Conservation (phyloP, 768 basidiomycete species). For the Lactifluus rugatus region DNA sequence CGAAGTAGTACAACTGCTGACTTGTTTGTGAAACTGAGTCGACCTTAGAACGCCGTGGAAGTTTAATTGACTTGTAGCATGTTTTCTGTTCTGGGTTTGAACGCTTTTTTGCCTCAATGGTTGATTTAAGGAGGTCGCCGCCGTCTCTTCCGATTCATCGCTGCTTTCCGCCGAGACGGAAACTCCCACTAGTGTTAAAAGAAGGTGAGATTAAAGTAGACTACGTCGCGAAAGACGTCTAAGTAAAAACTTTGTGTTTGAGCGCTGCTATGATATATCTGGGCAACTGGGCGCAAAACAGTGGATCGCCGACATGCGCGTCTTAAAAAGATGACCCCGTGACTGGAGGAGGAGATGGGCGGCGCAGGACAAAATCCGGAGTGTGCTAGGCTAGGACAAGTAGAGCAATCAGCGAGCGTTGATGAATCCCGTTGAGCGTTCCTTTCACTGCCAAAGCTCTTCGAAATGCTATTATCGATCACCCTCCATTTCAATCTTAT, state of each 20-base stretch:
- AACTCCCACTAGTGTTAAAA: neutral
- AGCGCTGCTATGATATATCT: neutral
- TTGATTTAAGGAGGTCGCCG: neutral
- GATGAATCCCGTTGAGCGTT: neutral
- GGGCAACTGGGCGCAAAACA: conserved; percentile 11
- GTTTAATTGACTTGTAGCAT: conserved; percentile 2
- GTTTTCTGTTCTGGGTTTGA: neutral
- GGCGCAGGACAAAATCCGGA: conserved; percentile 10
- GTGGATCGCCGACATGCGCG: conserved; percentile 6
- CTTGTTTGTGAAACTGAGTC: neutral
- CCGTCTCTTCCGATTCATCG: neutral
- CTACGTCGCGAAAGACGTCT: no score
- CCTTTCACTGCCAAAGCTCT: neutral
- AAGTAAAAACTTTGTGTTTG: neutral
- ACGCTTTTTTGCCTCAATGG: neutral
- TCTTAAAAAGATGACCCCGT: neutral
- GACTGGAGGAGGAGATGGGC: conserved; percentile 12
- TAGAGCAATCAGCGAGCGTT: neutral
- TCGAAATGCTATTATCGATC: no score
- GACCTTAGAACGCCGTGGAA: neutral
- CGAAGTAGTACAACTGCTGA: neutral
- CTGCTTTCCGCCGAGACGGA: neutral
- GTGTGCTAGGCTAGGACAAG: conserved; percentile 4
- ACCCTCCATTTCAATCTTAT: neutral
- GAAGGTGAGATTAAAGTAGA: conserved; percentile 1